Base-by-base conservation (phyloP, 2,329 filamentous ascomycete genomes). In the Stemphylium lycopersici region DNA sequence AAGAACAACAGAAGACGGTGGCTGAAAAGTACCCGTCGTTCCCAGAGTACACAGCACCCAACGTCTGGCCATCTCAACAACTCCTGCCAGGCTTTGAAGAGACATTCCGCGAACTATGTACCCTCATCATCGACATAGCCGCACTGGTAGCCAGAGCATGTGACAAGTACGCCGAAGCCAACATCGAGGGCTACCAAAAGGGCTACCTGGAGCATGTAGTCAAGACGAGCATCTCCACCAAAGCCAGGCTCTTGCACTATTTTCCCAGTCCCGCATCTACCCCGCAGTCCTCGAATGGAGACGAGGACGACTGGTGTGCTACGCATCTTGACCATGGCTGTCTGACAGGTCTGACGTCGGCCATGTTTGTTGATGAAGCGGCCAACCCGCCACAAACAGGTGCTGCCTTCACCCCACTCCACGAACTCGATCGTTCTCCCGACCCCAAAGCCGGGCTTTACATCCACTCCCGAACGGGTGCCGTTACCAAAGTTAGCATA, bases 281-380 rank as follows among this genome's bases (percentile, higher is more conserved):
- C 47, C 55, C 62, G 49, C 48, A 63, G 26, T 39, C 53, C 3
- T 40, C 53, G 2, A 57, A 54, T 11, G 70, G 78, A 76, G 77
- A 77, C n/a, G 88, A 91, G 56, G 93, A 97, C 74, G 90, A 96
- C 77, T 99, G 95, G 95, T 99, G 93, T 75, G 90, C 92, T 7
- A 91, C 89, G 1, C 90, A 95, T 73, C 80, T 95, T 52, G 93
- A 98, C 75, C 92, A 97, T 68, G 92, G 95, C 38, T 98, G 93
- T 72, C 82, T 99, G 29, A 99, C 95, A 0, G 93, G 93, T 12
- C 82, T 99, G 31, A 99, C 95, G 0, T 93, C 90, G 2, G 93
- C 93, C 63, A 96, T 98, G 92, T 98, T 96, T 75, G 83, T 98
- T 58, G 91, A 98, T 70, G 93, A 98, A 77, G 77, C 77, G 0